Base-by-base conservation (phyloP, 768 basidiomycete genomes). In the Pulveroboletus sp. region DNA sequence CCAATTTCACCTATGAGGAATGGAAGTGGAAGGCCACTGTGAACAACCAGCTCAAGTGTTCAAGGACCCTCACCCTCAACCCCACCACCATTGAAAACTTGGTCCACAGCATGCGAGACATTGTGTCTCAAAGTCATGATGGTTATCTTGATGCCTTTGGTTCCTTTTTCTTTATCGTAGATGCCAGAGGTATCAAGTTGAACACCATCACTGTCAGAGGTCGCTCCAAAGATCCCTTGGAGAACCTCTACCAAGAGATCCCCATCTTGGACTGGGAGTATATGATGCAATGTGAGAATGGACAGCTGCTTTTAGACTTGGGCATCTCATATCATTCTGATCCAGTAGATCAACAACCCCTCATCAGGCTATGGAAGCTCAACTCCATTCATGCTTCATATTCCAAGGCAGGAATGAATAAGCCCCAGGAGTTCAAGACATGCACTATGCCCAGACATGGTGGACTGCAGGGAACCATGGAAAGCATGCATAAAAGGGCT, bases 141-240 rank as follows among this genome's bases (percentile, higher is more conserved):
- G 25, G 31, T 33, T 12, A 40, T 43, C 51, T 52, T 4, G 38
- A 43, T 6, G 4, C 10, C 0, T 59, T 52, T 5, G 44, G 55
- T 10, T 59, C 55, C 9, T 59, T 54, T 39, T 57, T 47, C 45
- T 59, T 57, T 35, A 51, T 59, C 8, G 21, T 27, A 0, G 52
- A 59, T 7, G 24, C 23, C 35, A 53, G 50, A 36, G 53, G 53
- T 1, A 50, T 57, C 36, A 58, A 58, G 32, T 48, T 56, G 1
- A 35, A 42, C 32, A 59, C 51, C 0, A 12, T 48, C 25, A 52
- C 46, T 0, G 32, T 52, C 42, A 27, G 14, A 9, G 46, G 42
- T 35, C 37, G 33, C n/a, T 43, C 46, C 25, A 35, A 2, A 8
- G n/a, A 52, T 43, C 46, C 42, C 1, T 40, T 52, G 42, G n/a